These are phyloP conservation scores for Lophiostoma macrostomum DNA, from an alignment of 495 filamentous ascomycete genomes.

Conservation along the genomic window DNA sequence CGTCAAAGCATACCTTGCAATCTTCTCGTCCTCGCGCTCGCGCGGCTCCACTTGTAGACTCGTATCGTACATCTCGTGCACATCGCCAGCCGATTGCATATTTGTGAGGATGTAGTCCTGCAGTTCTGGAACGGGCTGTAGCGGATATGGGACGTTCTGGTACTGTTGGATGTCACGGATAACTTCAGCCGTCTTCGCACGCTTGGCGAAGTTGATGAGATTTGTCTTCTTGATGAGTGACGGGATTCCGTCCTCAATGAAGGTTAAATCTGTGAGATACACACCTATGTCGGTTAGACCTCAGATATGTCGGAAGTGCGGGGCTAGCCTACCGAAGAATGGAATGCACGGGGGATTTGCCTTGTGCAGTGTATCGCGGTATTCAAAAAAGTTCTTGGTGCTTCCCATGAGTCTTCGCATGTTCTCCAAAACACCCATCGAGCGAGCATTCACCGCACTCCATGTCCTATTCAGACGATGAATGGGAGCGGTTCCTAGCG, in stretches of 20 bases:
- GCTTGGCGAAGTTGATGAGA: slow-evolving; percentile 97
- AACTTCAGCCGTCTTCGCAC: slow-evolving; percentile 94
- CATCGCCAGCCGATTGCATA: slow-evolving; percentile 88
- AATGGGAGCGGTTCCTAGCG: slow-evolving; percentile 88
- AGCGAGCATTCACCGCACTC: slow-evolving; percentile 83
- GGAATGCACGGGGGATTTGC: slow-evolving; percentile 97
- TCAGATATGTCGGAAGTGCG: not conserved
- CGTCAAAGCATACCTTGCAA: slow-evolving; percentile 61
- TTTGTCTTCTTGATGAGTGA: slow-evolving; percentile 91
- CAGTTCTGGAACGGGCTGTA: slow-evolving; percentile 83
- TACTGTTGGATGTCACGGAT: slow-evolving; percentile 98
- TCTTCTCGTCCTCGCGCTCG: slow-evolving; percentile 94
- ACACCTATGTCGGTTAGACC: slow-evolving; percentile 60
- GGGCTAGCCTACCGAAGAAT: slow-evolving; percentile 75
- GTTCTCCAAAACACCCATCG: slow-evolving; percentile 71
- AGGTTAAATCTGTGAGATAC: slow-evolving; percentile 95
- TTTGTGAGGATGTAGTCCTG: slow-evolving; percentile 97
- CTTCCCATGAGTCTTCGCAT: slow-evolving; percentile 96
- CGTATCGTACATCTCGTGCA: slow-evolving; percentile 98
- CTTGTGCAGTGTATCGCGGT: slow-evolving; percentile 84
- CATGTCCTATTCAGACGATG: slow-evolving; percentile 93
- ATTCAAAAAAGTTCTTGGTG: slow-evolving; percentile 97
- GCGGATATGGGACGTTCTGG: slow-evolving; percentile 89
- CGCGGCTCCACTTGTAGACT: slow-evolving; percentile 88
- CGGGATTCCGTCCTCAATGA: slow-evolving; percentile 97